Evolutionary conservation across 2,329 filamentous ascomycete genomes (phyloP).

Genomic region (Fusarium sp.): DNA sequence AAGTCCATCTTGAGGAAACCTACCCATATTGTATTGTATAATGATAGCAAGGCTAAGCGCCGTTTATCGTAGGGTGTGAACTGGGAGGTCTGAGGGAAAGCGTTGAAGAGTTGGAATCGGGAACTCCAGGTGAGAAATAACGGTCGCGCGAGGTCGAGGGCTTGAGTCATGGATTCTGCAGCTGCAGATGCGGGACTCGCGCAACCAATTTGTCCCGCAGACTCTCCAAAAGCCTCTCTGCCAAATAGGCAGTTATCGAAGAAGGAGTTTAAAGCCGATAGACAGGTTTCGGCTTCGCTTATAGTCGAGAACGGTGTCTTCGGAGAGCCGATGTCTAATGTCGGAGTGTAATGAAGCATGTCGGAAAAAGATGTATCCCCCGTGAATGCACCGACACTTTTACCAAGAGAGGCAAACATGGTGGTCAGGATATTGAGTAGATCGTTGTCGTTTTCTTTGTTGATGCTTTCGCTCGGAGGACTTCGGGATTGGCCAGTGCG

Average conservation of each 20-base stretch:
- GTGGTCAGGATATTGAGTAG: constrained; percentile 27
- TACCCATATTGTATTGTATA: constrained; percentile 15
- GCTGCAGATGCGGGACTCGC: background rate
- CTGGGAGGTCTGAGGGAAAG: background rate
- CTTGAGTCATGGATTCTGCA: background rate
- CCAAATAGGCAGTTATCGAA: constrained; percentile 3
- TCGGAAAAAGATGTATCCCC: constrained; percentile 35
- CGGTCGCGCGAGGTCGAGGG: background rate
- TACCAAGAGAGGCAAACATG: constrained; percentile 35
- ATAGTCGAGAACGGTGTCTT: constrained; percentile 23
- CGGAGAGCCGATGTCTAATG: constrained; percentile 11
- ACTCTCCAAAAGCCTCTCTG: background rate
- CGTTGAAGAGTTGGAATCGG: constrained; percentile 3
- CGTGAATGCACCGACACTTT: constrained; percentile 33
- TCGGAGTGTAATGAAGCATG: constrained; percentile 10
- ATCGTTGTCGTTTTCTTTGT: rapidly evolving
- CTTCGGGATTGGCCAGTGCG: background rate
- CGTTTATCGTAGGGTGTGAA: background rate
- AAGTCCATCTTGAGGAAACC: constrained; percentile 2
- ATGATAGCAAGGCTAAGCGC: background rate
- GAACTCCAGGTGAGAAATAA: constrained; percentile 1
- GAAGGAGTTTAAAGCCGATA: background rate
- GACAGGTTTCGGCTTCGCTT: constrained; percentile 14
- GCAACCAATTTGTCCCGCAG: background rate
- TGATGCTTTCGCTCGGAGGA: background rate